These are phyloP conservation scores for Dipodascopsis tothii DNA, from an alignment of 805 yeast genomes.

Conservation along the genomic window DNA sequence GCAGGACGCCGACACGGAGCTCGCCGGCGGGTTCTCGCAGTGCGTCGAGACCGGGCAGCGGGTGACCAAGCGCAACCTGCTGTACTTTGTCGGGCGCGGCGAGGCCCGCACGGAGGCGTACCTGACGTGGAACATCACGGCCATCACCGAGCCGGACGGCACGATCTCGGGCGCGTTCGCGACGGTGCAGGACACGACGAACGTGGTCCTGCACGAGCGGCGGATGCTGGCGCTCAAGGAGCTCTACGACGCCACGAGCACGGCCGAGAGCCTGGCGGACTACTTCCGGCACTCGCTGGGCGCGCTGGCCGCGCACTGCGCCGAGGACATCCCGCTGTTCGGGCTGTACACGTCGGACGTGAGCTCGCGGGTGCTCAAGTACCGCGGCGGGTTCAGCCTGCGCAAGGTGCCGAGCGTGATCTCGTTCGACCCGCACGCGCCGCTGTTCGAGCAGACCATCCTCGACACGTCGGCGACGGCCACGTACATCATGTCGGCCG, in stretches of 20 bases:
- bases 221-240: slow-evolving; percentile 17
- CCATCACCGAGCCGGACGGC: slow-evolving; percentile 25
- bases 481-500: slow-evolving; percentile 12
- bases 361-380: slow-evolving; percentile 5
- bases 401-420: slow-evolving; percentile 5
- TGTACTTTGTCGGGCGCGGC: slow-evolving; percentile 7
- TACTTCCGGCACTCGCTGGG: slow-evolving; percentile 14
- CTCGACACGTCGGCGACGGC: slow-evolving; percentile 15
- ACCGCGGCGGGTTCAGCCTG: slow-evolving; percentile 18
- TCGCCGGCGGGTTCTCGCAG: slow-evolving; percentile 11
- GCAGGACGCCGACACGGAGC: slow-evolving; percentile 11
- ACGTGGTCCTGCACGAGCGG: slow-evolving; percentile 23
- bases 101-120: slow-evolving; percentile 11
- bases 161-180: slow-evolving; percentile 25
- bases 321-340: slow-evolving; percentile 21
- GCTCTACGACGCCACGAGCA: slow-evolving; percentile 17
- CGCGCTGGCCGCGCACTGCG: slow-evolving; percentile 11
- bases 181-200: slow-evolving; percentile 27
- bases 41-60: slow-evolving; percentile 9
- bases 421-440: slow-evolving; percentile 7
- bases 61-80: slow-evolving; percentile 7
- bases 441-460: slow-evolving; percentile 19
- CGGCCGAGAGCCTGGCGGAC: slow-evolving; percentile 9
- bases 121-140: slow-evolving; percentile 15
- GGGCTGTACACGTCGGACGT: slow-evolving; percentile 13